phyloP scores from a whole-genome alignment of 129 eudicot species.

The Flaveria bidentis region DNA sequence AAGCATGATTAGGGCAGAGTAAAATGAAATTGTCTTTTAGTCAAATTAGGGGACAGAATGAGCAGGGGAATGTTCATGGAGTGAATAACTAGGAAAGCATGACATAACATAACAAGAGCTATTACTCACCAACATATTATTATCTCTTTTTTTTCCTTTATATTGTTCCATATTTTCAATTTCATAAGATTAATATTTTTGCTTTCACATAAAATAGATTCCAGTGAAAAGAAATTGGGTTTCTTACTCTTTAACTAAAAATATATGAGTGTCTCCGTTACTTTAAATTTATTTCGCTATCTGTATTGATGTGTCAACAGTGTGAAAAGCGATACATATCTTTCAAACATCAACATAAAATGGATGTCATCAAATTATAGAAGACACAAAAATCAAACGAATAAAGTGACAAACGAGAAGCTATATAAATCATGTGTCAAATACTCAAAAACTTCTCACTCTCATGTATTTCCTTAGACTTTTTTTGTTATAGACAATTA shows the following conservation, averaged over 20 bases:
- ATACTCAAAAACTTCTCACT: background rate
- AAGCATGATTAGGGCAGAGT: constrained; percentile 35
- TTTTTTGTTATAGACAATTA: too few species aligned
- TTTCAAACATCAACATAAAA: too few species aligned
- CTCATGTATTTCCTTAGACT: background rate
- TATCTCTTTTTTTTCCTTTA: background rate
- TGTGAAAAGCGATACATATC: background rate
- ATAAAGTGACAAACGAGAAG: background rate
- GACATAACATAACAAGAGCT: constrained; percentile 37
- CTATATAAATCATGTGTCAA: background rate
- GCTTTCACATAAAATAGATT: background rate
- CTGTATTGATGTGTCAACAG: background rate
- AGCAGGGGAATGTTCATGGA: constrained; percentile 55
- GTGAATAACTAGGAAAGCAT: constrained; percentile 43
- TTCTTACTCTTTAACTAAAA: too few species aligned
- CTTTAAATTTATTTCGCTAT: background rate
- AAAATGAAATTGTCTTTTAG: constrained; percentile 27
- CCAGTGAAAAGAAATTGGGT: background rate
- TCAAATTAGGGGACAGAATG: constrained; percentile 41
- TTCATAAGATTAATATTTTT: background rate
- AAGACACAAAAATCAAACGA: background rate
- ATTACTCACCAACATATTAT: constrained; percentile 23
- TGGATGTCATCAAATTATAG: background rate
- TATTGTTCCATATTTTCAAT: background rate
- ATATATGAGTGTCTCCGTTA: too few species aligned